These are phyloP conservation scores for Exophiala alcalophila DNA, from an alignment of 2,329 filamentous ascomycete species.

Conservation along the genomic window DNA sequence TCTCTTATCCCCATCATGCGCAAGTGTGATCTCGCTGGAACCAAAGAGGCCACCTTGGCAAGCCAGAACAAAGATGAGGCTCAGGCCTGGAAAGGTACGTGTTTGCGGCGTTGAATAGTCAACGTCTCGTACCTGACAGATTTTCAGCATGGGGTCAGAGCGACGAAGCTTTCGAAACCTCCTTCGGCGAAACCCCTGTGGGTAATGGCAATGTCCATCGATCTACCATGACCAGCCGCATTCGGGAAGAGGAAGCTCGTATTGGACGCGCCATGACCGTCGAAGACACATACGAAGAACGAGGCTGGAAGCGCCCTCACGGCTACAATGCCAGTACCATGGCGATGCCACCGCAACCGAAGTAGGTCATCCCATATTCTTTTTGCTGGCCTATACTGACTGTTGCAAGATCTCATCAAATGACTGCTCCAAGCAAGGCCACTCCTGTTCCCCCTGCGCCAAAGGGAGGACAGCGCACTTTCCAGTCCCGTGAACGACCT, in stretches of 20 bases:
- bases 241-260: slow-evolving; percentile 6
- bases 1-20: slow-evolving; percentile 32
- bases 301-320: slow-evolving; percentile 3
- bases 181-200: slow-evolving; percentile 8
- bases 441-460: too few species aligned
- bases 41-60: slow-evolving; percentile 33
- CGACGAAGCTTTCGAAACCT: slow-evolving; percentile 5
- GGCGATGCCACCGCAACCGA: background rate
- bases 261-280: slow-evolving; percentile 9
- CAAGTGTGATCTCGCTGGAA: slow-evolving; percentile 34
- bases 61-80: slow-evolving; percentile 31
- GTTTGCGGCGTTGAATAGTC: background rate
- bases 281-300: slow-evolving; percentile 15
- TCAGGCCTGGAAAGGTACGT: slow-evolving; percentile 38
- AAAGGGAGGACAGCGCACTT: too few species aligned
- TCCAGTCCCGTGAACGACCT: too few species aligned
- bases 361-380: too few species aligned
- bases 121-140: slow-evolving; percentile 9
- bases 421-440: too few species aligned
- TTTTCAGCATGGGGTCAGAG: slow-evolving; percentile 8
- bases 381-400: too few species aligned
- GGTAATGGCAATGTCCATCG: slow-evolving; percentile 32
- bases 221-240: background rate
- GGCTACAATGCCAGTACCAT: too few species aligned
- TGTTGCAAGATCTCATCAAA: too few species aligned